Conservation (phyloP, 768 basidiomycete species). For the Phylloporus sp. region DNA sequence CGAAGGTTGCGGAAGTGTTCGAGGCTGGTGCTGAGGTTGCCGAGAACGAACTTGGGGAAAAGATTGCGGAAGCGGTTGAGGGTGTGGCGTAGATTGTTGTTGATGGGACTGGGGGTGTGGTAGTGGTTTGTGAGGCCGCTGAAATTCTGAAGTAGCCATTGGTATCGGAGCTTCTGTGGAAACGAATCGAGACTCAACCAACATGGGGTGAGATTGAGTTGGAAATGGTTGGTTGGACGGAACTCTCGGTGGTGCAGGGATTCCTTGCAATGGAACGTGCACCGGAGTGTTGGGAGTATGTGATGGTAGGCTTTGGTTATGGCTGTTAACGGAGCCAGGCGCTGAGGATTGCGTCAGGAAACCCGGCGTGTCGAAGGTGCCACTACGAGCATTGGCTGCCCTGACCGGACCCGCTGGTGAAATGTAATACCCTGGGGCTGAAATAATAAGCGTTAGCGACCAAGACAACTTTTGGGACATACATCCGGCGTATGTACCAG, state of each 20-base stretch:
- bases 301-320: constrained; percentile 1
- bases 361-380: neutral
- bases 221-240: neutral
- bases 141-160: neutral
- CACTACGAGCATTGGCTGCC: neutral
- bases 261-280: constrained; percentile 3
- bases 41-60: neutral
- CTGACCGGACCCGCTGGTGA: neutral
- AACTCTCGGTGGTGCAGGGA: neutral
- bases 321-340: neutral
- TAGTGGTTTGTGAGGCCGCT: neutral
- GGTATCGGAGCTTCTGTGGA: neutral
- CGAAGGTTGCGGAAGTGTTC: neutral
- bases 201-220: neutral
- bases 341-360: neutral
- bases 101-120: neutral
- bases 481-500: constrained; percentile 6
- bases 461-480: neutral
- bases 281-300: neutral
- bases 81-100: neutral
- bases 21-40: neutral
- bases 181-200: neutral
- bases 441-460: neutral
- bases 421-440: constrained; percentile 2
- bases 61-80: constrained; percentile 1